Base-by-base conservation (phyloP, 2,329 filamentous ascomycete species). In the Aspergillus sp. region DNA sequence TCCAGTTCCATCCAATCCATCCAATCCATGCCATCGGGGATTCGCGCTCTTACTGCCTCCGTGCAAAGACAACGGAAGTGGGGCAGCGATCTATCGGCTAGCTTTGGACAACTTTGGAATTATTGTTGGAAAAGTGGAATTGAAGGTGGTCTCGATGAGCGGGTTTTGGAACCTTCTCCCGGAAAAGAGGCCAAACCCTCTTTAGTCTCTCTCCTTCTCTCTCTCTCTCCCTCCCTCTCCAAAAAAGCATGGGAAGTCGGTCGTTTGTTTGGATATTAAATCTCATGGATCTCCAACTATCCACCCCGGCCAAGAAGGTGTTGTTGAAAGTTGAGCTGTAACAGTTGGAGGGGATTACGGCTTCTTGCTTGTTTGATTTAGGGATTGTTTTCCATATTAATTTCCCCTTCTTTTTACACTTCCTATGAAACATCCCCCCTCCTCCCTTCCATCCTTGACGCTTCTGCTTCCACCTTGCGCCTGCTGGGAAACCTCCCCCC, bases 1-100 rank as follows among this genome's bases (percentile, higher is more conserved):
- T 36, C 41, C 41, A 45, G 21, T 23, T 45, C 41, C 41, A 45
- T 45, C 19, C 41, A 45, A n/a, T 9, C 30, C 30, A 13, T 36
- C 10, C 30, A 32, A 32, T 32, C 32, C 32, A 36, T 36, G 12
- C 32, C 32, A 13, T 36, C 32, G 32, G 32, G 32, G 32, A 13
- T 36, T 36, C 32, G 32, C n/a, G 9, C 45, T 28, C 47, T 50
- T 50, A n/a, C 47, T 28, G 28, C 28, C 47, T 50, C 47, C 47
- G 47, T 50, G 47, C 23, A 50, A 49, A 12, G 25, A 28, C 30
- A 28, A 28, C 9, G 7, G 13, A 28, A 28, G 47, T 39, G 23
- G 48, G 53, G 54, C 62, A 61, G 36, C 52, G 55, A 64, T 63
- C 63, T 59, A 60, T 64, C 50, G 47, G 47, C 60, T 61, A 61